Percentiles rank a stretch among this genome's conserved stretches.
Conservation (phyloP, 1,284 basidiomycete species). For the Athelia psychrophila region DNA sequence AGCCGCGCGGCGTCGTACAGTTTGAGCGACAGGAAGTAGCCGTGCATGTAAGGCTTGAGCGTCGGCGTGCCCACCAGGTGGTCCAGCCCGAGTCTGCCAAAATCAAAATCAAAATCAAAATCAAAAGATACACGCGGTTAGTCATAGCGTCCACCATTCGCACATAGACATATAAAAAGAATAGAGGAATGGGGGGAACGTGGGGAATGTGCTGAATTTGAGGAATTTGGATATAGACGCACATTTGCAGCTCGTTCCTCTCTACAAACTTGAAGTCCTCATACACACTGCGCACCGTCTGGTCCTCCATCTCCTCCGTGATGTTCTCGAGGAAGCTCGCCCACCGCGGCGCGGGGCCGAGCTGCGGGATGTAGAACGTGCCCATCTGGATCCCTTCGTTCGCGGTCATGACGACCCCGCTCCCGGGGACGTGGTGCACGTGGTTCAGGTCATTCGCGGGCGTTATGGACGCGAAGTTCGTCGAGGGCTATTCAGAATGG, state of each 20-base stretch:
- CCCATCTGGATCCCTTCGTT: slow-evolving; percentile 94
- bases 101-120: slow-evolving; percentile 7
- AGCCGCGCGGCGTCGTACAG: slow-evolving; percentile 95
- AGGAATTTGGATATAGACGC: too few species aligned
- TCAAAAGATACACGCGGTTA: too few species aligned
- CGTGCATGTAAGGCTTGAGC: slow-evolving; percentile 99
- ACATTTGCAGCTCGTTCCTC: slow-evolving; percentile 83
- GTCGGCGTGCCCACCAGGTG: slow-evolving; percentile 93
- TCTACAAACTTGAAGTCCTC: slow-evolving; percentile 99
- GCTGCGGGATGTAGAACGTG: slow-evolving; percentile 91
- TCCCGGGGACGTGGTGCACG: slow-evolving; percentile 83
- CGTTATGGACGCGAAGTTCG: slow-evolving; percentile 92
- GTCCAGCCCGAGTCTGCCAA: slow-evolving; percentile 79
- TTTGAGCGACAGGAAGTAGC: slow-evolving; percentile 95
- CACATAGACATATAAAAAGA: too few species aligned
- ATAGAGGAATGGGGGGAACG: not conserved
- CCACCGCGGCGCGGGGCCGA: slow-evolving; percentile 97
- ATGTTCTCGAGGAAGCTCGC: slow-evolving; percentile 97
- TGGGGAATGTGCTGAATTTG: not conserved
- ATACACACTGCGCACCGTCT: slow-evolving; percentile 75
- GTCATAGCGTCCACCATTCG: too few species aligned
- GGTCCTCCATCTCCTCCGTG: slow-evolving; percentile 96
- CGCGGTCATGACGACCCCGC: slow-evolving; percentile 84
- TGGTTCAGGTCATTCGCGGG: slow-evolving; percentile 88
- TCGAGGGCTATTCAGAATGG: slow-evolving; percentile 54